Evolutionary conservation across 805 yeast genomes (phyloP).

Genomic region (Candida yuanshanica): DNA sequence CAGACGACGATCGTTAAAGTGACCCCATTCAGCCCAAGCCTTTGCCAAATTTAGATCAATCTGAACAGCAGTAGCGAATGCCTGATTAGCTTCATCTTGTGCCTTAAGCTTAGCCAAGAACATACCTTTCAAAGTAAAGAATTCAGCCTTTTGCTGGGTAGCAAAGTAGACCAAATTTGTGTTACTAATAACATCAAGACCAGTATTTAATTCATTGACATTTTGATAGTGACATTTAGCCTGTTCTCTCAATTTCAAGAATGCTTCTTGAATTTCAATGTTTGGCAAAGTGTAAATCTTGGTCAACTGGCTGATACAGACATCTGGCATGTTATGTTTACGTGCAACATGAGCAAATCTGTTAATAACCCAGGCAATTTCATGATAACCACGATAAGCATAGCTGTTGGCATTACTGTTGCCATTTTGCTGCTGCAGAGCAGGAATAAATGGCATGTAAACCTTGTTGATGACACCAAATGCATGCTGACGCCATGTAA

Average conservation of each 20-base stretch:
- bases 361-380: conserved; percentile 98
- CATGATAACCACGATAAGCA: conserved; percentile 97
- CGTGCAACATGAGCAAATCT: conserved; percentile 98
- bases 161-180: conserved; percentile 95
- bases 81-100: conserved; percentile 93
- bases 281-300: conserved; percentile 94
- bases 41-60: conserved; percentile 90
- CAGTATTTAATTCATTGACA: conserved; percentile 85
- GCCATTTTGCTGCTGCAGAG: conserved; percentile 66
- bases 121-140: conserved; percentile 97
- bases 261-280: conserved; percentile 97
- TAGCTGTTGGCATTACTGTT: conserved; percentile 77
- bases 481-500: conserved; percentile 98
- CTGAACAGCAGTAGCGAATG: conserved; percentile 96
- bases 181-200: conserved; percentile 93
- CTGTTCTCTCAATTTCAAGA: conserved; percentile 90
- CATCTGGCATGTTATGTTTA: conserved; percentile 94
- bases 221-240: conserved; percentile 97
- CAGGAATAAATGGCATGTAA: conserved; percentile 87
- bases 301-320: conserved; percentile 86
- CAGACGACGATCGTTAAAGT: conserved; percentile 82
- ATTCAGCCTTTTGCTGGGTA: conserved; percentile 96
- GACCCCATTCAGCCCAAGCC: conserved; percentile 99
- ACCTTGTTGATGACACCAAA: conserved; percentile 93
- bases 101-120: conserved; percentile 87